Evolutionary conservation across 331 rosid genomes (phyloP).

Genomic region (Phaseolus coccineus): DNA sequence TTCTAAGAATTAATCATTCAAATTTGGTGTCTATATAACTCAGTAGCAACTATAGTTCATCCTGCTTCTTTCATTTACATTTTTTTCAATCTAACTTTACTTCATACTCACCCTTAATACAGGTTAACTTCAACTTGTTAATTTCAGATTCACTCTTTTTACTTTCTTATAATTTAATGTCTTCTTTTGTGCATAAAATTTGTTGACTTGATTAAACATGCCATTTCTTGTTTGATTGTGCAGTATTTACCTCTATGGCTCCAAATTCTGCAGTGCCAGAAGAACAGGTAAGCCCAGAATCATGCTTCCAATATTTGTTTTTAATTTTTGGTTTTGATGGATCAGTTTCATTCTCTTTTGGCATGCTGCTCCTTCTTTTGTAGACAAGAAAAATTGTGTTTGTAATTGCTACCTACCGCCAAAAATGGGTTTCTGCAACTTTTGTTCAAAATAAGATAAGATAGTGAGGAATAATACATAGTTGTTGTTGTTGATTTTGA

Average conservation of each 20-base stretch:
- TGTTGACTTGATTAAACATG: not conserved
- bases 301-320: slow-evolving; percentile 4
- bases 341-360: not conserved
- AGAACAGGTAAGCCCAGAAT: slow-evolving; percentile 43
- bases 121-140: slow-evolving; percentile 12
- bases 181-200: not conserved
- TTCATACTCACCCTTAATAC: not conserved
- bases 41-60: not conserved
- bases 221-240: not conserved
- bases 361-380: too few species aligned
- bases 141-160: not conserved
- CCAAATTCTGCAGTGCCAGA: slow-evolving; percentile 20
- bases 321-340: not conserved
- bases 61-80: not conserved
- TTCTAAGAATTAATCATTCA: not conserved
- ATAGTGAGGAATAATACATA: not conserved
- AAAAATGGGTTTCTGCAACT: not conserved
- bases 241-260: slow-evolving; percentile 47
- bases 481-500: slow-evolving; percentile 33
- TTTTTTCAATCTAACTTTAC: not conserved
- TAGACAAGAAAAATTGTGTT: not conserved
- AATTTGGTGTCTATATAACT: not conserved
- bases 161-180: not conserved
- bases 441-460: not conserved
- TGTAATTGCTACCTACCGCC: not conserved